Evolutionary conservation across 1,284 basidiomycete genomes (phyloP).

Genomic region (Abortiporus biennis): DNA sequence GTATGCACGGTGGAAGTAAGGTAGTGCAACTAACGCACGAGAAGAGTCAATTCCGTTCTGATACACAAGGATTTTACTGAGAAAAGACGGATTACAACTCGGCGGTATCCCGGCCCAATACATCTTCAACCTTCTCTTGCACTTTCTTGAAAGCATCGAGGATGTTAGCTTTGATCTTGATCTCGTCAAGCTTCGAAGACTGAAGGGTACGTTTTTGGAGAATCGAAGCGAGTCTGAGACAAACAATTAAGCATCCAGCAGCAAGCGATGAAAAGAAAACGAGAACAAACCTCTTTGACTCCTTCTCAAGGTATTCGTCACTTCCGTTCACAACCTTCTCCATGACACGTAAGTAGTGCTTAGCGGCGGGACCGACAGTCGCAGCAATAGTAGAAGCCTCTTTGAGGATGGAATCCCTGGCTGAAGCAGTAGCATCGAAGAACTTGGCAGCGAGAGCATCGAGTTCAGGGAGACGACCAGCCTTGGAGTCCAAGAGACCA

Average conservation of each 20-base stretch:
- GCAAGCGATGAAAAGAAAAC: background rate
- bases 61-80: too few relatives aligned
- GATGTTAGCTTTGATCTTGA: conserved; percentile 89
- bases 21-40: too few relatives aligned
- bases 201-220: conserved; percentile 72
- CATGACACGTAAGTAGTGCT: conserved; percentile 90
- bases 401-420: conserved; percentile 55
- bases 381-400: conserved; percentile 49
- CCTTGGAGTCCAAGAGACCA: conserved; percentile 77
- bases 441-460: conserved; percentile 79
- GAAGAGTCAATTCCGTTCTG: too few relatives aligned
- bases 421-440: conserved; percentile 55
- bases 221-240: conserved; percentile 57
- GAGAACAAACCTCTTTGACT: conserved; percentile 67
- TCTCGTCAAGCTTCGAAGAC: conserved; percentile 83
- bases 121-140: conserved; percentile 41
- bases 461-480: conserved; percentile 76
- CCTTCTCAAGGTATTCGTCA: conserved; percentile 81
- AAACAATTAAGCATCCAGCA: background rate
- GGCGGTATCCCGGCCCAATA: too few relatives aligned
- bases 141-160: conserved; percentile 60
- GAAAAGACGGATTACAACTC: too few relatives aligned
- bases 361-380: conserved; percentile 45
- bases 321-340: conserved; percentile 76
- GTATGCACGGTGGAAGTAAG: too few relatives aligned